Percentiles rank a stretch among this genome's conserved stretches.
phyloP scores from a whole-genome alignment of 129 eudicot species.

The Kitagawia praeruptora region DNA sequence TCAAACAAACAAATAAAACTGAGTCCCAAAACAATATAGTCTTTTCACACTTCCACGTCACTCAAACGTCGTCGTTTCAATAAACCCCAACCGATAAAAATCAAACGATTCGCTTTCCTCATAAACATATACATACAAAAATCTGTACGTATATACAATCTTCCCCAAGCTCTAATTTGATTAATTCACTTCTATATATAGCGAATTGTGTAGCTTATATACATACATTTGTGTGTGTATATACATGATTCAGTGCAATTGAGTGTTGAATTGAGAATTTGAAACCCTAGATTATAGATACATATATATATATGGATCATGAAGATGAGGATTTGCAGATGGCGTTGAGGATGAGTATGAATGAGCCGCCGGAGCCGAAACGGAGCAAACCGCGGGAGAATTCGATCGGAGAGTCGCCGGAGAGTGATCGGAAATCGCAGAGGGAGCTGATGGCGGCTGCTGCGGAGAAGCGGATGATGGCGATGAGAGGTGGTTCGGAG shows the following conservation, averaged over 20 bases:
- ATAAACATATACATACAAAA: neutral
- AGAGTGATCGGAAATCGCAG: slow-evolving; percentile 44
- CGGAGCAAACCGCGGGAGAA: slow-evolving; percentile 70
- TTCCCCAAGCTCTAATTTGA: neutral
- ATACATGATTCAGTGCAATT: neutral
- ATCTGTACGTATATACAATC: neutral
- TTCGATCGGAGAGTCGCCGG: slow-evolving; percentile 42
- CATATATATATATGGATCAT: slow-evolving; percentile 49
- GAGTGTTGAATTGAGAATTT: neutral
- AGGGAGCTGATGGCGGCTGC: slow-evolving; percentile 94
- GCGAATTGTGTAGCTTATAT: neutral
- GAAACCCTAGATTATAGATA: neutral
- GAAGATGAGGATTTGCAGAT: slow-evolving; percentile 79
- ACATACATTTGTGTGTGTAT: neutral
- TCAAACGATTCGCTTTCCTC: neutral
- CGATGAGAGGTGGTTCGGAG: slow-evolving; percentile 13
- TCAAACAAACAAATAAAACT: neutral
- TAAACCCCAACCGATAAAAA: neutral
- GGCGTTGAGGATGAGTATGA: slow-evolving; percentile 89
- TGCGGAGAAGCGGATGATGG: slow-evolving; percentile 76
- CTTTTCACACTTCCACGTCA: neutral
- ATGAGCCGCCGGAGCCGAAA: slow-evolving; percentile 88
- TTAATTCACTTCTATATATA: neutral
- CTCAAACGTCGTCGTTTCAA: neutral
- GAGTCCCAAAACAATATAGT: neutral